phyloP scores from a whole-genome alignment of 345 rosid species.

The Brassica nigra region DNA sequence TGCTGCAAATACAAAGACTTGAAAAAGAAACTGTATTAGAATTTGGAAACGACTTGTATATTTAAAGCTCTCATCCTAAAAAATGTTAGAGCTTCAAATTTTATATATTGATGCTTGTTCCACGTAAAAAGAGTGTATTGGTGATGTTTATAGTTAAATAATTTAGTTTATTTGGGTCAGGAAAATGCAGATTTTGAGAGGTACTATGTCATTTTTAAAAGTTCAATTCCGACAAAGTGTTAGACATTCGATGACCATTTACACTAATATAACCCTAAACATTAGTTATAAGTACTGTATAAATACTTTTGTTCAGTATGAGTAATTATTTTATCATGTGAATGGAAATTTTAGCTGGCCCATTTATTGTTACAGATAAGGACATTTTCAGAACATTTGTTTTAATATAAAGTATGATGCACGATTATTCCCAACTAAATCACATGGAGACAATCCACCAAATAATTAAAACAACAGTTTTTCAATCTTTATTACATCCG shows the following conservation, averaged over 20 bases:
- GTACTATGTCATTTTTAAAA: slow-evolving; percentile 3
- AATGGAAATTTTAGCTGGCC: slow-evolving; percentile 42
- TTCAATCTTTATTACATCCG: slow-evolving; percentile 21
- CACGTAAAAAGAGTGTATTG: background rate
- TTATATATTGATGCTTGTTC: background rate
- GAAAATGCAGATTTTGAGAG: slow-evolving; percentile 26
- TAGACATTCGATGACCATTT: slow-evolving; percentile 41
- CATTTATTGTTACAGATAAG: slow-evolving; percentile 41
- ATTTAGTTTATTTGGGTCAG: slow-evolving; percentile 16
- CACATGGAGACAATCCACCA: slow-evolving; percentile 46
- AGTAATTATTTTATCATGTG: background rate
- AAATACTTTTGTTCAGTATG: slow-evolving; percentile 20
- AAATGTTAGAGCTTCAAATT: background rate
- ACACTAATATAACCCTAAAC: slow-evolving; percentile 20
- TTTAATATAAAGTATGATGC: slow-evolving; percentile 39
- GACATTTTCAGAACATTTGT: slow-evolving; percentile 21
- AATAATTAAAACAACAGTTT: slow-evolving; percentile 41
- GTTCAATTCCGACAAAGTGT: slow-evolving; percentile 32
- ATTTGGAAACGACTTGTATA: background rate
- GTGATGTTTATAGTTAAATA: slow-evolving; percentile 10
- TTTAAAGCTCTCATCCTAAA: background rate
- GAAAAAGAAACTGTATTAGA: background rate
- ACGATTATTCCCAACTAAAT: slow-evolving; percentile 41
- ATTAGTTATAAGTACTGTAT: slow-evolving; percentile 25
- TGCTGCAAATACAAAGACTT: background rate